Evolutionary conservation across 1,139 yeast species (phyloP), one percentile per base, ranked within the genome.

Genomic region (Magnusiomyces clavatus): DNA sequence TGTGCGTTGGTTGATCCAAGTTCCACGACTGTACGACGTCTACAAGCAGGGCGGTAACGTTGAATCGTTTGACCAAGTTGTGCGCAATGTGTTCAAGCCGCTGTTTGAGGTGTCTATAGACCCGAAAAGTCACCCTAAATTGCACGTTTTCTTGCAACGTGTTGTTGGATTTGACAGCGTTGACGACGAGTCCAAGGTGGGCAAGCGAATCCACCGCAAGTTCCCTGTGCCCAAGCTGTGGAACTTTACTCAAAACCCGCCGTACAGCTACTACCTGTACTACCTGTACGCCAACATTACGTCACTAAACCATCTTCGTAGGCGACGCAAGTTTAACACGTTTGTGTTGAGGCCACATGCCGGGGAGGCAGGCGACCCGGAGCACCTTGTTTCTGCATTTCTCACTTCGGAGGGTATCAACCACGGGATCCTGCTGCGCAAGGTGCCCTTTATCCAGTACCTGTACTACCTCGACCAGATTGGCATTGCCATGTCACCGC

Each of bases 361-460:
- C 62, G 99, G 99, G 58, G 99, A 94, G 69, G 99, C 98, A 5
- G 99, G 99, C 51, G 97, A 94, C 63, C 97, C 98, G 1, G 97
- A 90, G 63, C 98, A 94, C 71, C 76, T 94, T 65, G 88, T 90
- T 45, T 78, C 92, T 52, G 94, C 98, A 0, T 94, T 86, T 64
- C 71, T 94, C 63, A 81, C 95, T 0, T 82, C 97, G 0, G 95
- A 92, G 64, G 87, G 95, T 51, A 94, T 92, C 57, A 87, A 95
- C 45, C 99, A 94, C 65, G 99, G 99, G 54, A 94, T 94, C 56
- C 70, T 90, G 55, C 75, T 94, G 61, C 80, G 98, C 69, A 94
- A 94, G 69, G 79, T 92, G 48, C 98, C 98, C 42, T 89, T 86
- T 67, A 83, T 94, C 57, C 99, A 94, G 68, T 94, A 92, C 66